Evolutionary conservation across 371 early-diverging fungal genomes (phyloP).

Genomic region (Mycotypha africana): DNA sequence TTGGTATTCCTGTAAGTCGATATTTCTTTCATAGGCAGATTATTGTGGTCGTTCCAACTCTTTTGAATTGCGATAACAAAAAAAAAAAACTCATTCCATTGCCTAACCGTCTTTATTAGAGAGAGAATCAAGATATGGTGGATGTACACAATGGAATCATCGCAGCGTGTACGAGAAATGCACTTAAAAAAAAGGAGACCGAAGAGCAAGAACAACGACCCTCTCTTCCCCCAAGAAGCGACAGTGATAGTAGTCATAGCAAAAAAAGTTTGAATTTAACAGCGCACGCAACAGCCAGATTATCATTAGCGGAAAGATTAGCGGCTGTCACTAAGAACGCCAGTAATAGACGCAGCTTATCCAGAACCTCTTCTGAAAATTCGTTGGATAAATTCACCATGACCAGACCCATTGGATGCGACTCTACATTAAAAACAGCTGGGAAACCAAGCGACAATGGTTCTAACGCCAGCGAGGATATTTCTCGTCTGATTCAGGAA

Average conservation of each 20-base stretch:
- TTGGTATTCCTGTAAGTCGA: conserved; percentile 57
- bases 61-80: not conserved
- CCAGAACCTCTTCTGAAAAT: conserved; percentile 1
- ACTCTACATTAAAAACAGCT: not conserved
- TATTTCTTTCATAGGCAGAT: too few relatives aligned
- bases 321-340: conserved; percentile 12
- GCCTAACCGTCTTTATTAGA: conserved; percentile 17
- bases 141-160: conserved; percentile 65
- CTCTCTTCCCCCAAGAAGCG: not conserved
- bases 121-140: conserved; percentile 62
- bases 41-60: too few relatives aligned
- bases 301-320: conserved; percentile 36
- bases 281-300: conserved; percentile 33
- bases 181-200: conserved; percentile 34
- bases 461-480: not conserved
- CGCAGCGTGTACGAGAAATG: conserved; percentile 62
- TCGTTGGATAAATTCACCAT: not conserved
- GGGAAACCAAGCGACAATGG: too few relatives aligned
- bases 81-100: too few relatives aligned
- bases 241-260: not conserved
- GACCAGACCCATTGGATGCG: conserved; percentile 16
- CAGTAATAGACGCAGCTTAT: conserved; percentile 3
- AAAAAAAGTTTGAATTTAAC: conserved; percentile 8
- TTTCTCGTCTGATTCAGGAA: conserved; percentile 1
- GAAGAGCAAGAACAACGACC: conserved; percentile 7